Evolutionary conservation across 1,284 basidiomycete species (phyloP).

Genomic region (Malassezia cuniculi): DNA sequence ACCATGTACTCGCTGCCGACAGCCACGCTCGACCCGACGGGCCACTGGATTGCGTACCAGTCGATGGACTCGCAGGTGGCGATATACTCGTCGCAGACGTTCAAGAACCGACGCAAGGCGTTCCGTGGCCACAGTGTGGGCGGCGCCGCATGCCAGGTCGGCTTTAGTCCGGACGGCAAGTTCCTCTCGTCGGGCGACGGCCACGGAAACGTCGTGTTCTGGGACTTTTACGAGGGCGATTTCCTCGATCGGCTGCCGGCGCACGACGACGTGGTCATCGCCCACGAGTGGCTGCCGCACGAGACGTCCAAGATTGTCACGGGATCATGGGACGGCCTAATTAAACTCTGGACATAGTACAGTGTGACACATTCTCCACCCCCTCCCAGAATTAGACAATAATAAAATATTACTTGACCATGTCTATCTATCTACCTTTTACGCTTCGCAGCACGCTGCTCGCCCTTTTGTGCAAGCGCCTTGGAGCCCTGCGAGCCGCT

Average conservation of each 20-base stretch:
- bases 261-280: slow-evolving; percentile 87
- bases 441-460: slow-evolving; percentile 7
- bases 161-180: slow-evolving; percentile 92
- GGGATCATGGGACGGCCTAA: slow-evolving; percentile 89
- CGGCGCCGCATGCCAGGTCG: slow-evolving; percentile 90
- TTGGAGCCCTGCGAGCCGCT: slow-evolving; percentile 13
- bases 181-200: slow-evolving; percentile 94
- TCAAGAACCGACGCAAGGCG: slow-evolving; percentile 92
- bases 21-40: slow-evolving; percentile 81
- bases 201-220: slow-evolving; percentile 87
- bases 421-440: slow-evolving; percentile 16
- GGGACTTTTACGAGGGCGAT: slow-evolving; percentile 95
- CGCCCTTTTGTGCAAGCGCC: slow-evolving; percentile 6
- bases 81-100: slow-evolving; percentile 81
- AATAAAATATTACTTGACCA: not conserved
- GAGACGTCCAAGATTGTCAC: slow-evolving; percentile 83
- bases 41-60: slow-evolving; percentile 92
- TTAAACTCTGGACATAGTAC: slow-evolving; percentile 72
- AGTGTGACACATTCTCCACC: not conserved
- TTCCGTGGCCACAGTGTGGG: slow-evolving; percentile 93
- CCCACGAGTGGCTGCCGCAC: slow-evolving; percentile 94
- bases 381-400: slow-evolving; percentile 9
- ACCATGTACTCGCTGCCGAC: slow-evolving; percentile 99
- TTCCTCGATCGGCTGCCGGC: slow-evolving; percentile 78
- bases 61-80: slow-evolving; percentile 96